A percentile compares a stretch with the other conserved stretches of the same genome.
Evolutionary conservation across 2,329 filamentous ascomycete species (phyloP).

Genomic region (Sporothrix variecibatus): DNA sequence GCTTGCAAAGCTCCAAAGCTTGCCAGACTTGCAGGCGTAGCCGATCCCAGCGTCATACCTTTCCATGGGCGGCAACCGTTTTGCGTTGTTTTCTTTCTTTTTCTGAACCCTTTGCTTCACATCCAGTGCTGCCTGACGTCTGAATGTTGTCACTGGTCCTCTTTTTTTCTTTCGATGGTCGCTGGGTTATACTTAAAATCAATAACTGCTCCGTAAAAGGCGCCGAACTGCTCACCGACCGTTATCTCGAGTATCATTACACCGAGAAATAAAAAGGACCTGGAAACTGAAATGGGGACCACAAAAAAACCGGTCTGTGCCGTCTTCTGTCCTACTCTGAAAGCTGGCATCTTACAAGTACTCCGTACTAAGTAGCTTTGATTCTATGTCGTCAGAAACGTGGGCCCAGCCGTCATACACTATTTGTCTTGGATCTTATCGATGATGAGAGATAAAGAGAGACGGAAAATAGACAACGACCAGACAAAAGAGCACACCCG

Average conservation of each 20-base stretch:
- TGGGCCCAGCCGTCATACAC: background rate
- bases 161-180: background rate
- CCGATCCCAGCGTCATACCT: background rate
- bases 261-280: background rate
- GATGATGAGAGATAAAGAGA: background rate
- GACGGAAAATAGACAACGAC: background rate
- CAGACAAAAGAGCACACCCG: background rate
- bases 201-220: no score
- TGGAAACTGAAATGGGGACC: background rate
- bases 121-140: background rate
- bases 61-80: background rate
- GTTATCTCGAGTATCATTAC: background rate
- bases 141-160: background rate
- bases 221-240: background rate
- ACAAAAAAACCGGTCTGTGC: background rate
- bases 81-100: background rate
- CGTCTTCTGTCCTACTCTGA: background rate
- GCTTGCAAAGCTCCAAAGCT: background rate
- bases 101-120: background rate
- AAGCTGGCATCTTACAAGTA: background rate
- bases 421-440: background rate
- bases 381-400: constrained; percentile 13
- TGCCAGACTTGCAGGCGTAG: background rate
- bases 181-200: no score
- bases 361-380: no score